Percentiles rank a stretch among this genome's conserved stretches.
Evolutionary conservation across 2,329 filamentous ascomycete species (phyloP).

Genomic region (Diplocarpon rosae): DNA sequence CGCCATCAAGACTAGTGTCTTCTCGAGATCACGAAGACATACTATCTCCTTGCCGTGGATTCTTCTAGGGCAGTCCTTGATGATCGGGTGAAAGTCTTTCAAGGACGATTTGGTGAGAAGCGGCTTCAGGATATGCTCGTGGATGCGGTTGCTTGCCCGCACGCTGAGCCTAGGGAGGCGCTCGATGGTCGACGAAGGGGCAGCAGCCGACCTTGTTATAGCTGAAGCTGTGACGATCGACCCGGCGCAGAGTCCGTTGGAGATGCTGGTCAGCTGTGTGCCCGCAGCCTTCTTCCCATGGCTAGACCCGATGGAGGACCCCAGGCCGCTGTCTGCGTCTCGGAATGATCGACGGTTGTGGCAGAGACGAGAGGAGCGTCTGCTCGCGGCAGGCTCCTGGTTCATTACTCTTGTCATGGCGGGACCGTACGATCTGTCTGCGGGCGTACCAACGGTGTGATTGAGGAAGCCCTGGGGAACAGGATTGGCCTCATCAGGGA

Average conservation of each 20-base stretch:
- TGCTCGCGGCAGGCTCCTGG: slow-evolving; percentile 31
- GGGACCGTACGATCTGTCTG: slow-evolving; percentile 22
- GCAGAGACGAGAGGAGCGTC: slow-evolving; percentile 43
- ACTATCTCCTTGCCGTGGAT: slow-evolving; percentile 79
- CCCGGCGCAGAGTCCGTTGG: slow-evolving; percentile 29
- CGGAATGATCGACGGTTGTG: slow-evolving; percentile 42
- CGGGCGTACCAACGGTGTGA: slow-evolving; percentile 40
- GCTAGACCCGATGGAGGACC: slow-evolving; percentile 63
- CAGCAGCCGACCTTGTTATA: slow-evolving; percentile 49
- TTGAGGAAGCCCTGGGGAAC: slow-evolving; percentile 49
- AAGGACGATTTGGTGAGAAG: slow-evolving; percentile 62
- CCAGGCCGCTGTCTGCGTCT: slow-evolving; percentile 78
- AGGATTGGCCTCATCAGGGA: slow-evolving; percentile 46
- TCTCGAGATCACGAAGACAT: slow-evolving; percentile 87
- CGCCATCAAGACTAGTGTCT: slow-evolving; percentile 81
- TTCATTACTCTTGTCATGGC: slow-evolving; percentile 33
- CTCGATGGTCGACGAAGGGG: slow-evolving; percentile 34
- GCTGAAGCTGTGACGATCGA: slow-evolving; percentile 38
- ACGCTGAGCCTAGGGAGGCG: slow-evolving; percentile 52
- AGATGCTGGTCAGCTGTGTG: slow-evolving; percentile 30
- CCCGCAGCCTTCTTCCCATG: slow-evolving; percentile 37
- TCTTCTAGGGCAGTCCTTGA: slow-evolving; percentile 66
- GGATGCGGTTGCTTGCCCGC: slow-evolving; percentile 65
- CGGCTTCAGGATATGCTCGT: slow-evolving; percentile 67
- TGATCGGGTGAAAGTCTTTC: slow-evolving; percentile 70